phyloP scores from a whole-genome alignment of 176 grass and related monocot species.

The Zea luxurians region DNA sequence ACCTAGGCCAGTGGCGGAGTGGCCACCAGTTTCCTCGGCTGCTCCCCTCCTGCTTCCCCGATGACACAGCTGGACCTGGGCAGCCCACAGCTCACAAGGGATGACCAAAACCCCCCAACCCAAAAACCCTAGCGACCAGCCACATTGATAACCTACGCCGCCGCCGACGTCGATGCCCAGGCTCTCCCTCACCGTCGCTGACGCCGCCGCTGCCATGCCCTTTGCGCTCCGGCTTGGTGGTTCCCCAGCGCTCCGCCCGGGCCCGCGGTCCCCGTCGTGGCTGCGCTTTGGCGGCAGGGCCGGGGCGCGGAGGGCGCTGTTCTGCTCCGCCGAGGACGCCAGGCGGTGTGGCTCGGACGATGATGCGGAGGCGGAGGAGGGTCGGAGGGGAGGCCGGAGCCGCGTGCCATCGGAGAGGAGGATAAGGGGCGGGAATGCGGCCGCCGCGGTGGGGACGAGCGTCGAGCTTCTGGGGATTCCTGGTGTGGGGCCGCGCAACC shows the following conservation, averaged over 20 bases:
- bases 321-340: conserved; percentile 41
- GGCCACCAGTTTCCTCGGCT: conserved; percentile 2
- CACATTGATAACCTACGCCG: conserved; percentile 44
- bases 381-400: conserved; percentile 14
- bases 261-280: conserved; percentile 18
- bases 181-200: conserved; percentile 49
- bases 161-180: conserved; percentile 54
- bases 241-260: conserved; percentile 32
- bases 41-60: conserved; percentile 30
- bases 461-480: conserved; percentile 81
- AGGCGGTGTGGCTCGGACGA: neutral
- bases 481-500: conserved; percentile 82
- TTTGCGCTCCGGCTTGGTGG: conserved; percentile 48
- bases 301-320: conserved; percentile 25
- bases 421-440: conserved; percentile 46
- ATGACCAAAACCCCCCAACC: conserved; percentile 39
- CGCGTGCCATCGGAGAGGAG: conserved; percentile 52
- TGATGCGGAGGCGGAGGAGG: conserved; percentile 23
- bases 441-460: conserved; percentile 36
- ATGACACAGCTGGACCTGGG: conserved; percentile 7
- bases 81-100: conserved; percentile 1
- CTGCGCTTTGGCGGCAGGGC: conserved; percentile 20
- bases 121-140: conserved; percentile 42
- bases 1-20: neutral
- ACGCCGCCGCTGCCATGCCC: conserved; percentile 52